phyloP scores from a whole-genome alignment of 345 rosid genomes.

The Cardamine occulta region DNA sequence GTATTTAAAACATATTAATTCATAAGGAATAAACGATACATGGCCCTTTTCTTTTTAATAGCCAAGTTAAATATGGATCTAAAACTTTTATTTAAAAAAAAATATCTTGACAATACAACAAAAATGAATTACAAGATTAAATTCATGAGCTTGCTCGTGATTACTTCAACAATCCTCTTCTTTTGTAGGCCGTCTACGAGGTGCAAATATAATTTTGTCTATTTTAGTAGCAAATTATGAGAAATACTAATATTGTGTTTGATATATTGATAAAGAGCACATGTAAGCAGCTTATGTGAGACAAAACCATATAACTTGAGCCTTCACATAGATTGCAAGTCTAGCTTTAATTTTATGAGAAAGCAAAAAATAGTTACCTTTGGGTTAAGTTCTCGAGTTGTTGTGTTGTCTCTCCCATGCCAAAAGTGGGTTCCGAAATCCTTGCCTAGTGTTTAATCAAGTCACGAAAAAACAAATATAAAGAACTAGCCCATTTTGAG shows the following conservation, averaged over 20 bases:
- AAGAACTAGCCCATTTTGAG: conserved; percentile 11
- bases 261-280: too few relatives aligned
- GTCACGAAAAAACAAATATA: conserved; percentile 5
- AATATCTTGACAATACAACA: too few relatives aligned
- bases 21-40: too few relatives aligned
- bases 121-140: too few relatives aligned
- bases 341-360: conserved; percentile 2
- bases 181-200: background rate
- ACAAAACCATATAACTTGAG: too few relatives aligned
- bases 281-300: too few relatives aligned
- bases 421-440: conserved; percentile 73
- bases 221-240: background rate
- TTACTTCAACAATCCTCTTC: background rate
- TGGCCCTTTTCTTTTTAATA: too few relatives aligned
- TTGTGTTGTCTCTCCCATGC: conserved; percentile 87
- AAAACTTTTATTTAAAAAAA: too few relatives aligned
- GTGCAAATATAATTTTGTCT: background rate
- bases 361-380: conserved; percentile 58
- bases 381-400: conserved; percentile 88
- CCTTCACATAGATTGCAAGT: too few relatives aligned
- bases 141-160: background rate
- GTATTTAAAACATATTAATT: background rate
- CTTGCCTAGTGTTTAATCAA: conserved; percentile 65
- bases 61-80: too few relatives aligned
- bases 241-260: background rate